Conservation (phyloP, 2,329 filamentous ascomycete species). For the Fusarium sp. region DNA sequence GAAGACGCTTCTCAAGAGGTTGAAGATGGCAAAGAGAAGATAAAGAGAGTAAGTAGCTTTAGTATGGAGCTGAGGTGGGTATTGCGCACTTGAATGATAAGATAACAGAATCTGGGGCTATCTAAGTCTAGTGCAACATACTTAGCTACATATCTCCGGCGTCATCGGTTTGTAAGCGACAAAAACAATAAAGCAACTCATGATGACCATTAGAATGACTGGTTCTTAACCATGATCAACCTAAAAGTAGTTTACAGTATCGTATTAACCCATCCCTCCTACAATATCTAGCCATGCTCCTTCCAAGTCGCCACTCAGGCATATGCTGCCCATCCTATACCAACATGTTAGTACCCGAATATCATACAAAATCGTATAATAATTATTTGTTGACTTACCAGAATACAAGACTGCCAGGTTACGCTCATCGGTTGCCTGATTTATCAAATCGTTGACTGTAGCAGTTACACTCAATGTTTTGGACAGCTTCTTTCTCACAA, state of each 20-base stretch:
- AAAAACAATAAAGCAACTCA: slow-evolving; percentile 5
- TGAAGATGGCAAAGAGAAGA: slow-evolving; percentile 12
- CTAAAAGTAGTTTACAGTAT: neutral
- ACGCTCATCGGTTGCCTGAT: slow-evolving; percentile 91
- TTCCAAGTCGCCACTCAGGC: slow-evolving; percentile 47
- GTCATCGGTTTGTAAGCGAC: slow-evolving; percentile 15
- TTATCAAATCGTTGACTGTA: slow-evolving; percentile 96
- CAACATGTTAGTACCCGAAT: slow-evolving; percentile 36
- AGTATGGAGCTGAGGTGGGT: neutral
- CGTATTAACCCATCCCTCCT: neutral
- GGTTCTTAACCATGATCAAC: neutral
- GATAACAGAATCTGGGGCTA: slow-evolving; percentile 40
- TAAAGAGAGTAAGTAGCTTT: neutral
- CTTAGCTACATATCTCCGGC: slow-evolving; percentile 9
- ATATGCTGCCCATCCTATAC: slow-evolving; percentile 59
- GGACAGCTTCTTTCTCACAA: slow-evolving; percentile 95
- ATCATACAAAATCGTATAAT: neutral
- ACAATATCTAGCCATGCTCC: neutral
- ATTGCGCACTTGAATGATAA: slow-evolving; percentile 40
- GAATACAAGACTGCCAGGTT: slow-evolving; percentile 93
- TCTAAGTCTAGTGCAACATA: slow-evolving; percentile 21
- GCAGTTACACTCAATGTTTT: slow-evolving; percentile 94
- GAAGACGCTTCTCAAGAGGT: neutral
- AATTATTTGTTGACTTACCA: slow-evolving; percentile 59
- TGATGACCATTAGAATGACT: neutral